phyloP scores from a whole-genome alignment of 2,329 filamentous ascomycete genomes.

The Aureobasidium sp. region DNA sequence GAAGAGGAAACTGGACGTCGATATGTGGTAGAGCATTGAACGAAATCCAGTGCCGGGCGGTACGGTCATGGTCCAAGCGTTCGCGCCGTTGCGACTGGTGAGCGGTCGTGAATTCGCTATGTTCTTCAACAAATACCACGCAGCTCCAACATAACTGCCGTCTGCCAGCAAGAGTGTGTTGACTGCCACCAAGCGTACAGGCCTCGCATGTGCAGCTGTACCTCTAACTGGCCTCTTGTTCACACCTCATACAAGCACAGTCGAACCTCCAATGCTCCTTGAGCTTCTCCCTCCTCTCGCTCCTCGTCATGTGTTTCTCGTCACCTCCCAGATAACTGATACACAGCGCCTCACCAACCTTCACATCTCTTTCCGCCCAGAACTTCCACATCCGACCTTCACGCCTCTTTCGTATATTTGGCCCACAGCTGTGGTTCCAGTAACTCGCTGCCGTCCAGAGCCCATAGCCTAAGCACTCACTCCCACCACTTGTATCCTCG shows the following conservation, averaged over 20 bases:
- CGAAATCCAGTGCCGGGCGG: not conserved
- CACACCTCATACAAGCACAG: conserved; percentile 35
- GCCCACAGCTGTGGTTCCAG: conserved; percentile 41
- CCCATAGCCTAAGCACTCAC: conserved; percentile 41
- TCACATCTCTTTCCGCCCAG: conserved; percentile 27
- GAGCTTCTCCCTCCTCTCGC: conserved; percentile 30
- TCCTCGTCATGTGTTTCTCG: conserved; percentile 31
- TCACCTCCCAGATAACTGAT: conserved; percentile 43
- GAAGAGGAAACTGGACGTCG: no score
- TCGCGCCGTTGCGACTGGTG: not conserved
- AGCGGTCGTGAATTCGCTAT: not conserved
- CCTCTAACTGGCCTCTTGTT: not conserved
- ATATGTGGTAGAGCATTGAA: no score
- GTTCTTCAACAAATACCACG: not conserved
- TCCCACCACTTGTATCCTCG: conserved; percentile 29
- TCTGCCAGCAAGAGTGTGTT: not conserved
- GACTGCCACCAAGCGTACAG: not conserved
- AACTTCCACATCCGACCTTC: conserved; percentile 36
- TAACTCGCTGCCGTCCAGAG: conserved; percentile 39
- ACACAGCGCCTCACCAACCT: conserved; percentile 34
- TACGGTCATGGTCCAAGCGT: not conserved
- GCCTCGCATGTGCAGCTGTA: not conserved
- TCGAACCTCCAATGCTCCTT: conserved; percentile 38
- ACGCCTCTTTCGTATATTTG: conserved; percentile 36
- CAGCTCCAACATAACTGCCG: not conserved